These are phyloP conservation scores for Teratosphaeria zuluensis DNA, from an alignment of 2,329 filamentous ascomycete species.

Conservation along the genomic window DNA sequence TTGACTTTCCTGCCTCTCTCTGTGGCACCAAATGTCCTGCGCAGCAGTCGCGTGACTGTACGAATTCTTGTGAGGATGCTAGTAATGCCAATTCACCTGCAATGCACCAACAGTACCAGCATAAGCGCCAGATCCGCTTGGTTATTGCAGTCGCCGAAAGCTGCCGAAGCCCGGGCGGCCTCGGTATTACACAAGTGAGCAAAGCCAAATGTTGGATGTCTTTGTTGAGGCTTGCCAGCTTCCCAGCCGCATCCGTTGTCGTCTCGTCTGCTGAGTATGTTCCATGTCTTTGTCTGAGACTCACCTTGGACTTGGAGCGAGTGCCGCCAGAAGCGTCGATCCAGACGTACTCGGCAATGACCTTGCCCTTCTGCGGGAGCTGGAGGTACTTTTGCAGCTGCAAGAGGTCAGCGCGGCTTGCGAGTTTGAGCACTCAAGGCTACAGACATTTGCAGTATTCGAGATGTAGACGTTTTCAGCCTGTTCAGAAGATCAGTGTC, in stretches of 20 bases:
- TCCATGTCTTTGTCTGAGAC: conserved; percentile 29
- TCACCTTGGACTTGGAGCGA: conserved; percentile 93
- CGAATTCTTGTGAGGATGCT: neutral
- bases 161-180: conserved; percentile 2
- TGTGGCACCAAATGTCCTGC: neutral
- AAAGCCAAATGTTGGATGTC: neutral
- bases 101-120: neutral
- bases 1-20: neutral
- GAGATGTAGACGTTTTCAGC: conserved; percentile 26
- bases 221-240: neutral
- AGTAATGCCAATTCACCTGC: neutral
- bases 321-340: conserved; percentile 73
- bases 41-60: neutral
- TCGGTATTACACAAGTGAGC: neutral
- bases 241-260: neutral
- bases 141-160: neutral
- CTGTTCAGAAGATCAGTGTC: conserved; percentile 7
- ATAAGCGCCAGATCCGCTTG: neutral
- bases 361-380: conserved; percentile 77
- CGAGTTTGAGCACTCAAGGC: neutral
- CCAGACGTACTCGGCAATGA: conserved; percentile 97
- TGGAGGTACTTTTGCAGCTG: conserved; percentile 87
- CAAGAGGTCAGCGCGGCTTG: conserved; percentile 27
- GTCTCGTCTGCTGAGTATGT: neutral
- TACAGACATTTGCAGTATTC: conserved; percentile 40